Evolutionary conservation across 257 asterid species (phyloP).

Genomic region (Solanum etuberosum): DNA sequence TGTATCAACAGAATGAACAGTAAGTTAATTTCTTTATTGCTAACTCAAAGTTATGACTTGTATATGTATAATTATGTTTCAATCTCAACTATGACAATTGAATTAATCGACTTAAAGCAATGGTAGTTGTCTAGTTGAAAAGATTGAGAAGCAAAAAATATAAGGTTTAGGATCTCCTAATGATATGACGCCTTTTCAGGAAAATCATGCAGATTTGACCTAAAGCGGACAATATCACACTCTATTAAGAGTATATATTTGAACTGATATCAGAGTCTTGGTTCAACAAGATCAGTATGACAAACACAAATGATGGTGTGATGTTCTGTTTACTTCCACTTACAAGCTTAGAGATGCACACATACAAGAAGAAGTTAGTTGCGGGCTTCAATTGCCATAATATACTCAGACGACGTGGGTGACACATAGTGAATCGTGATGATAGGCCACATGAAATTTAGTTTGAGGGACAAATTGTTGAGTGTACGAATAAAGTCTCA

Average conservation of each 20-base stretch:
- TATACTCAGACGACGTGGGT: not conserved
- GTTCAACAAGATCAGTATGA: not conserved
- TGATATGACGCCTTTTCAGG: accelerated
- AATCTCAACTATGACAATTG: not conserved
- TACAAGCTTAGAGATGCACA: not conserved
- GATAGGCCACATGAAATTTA: not conserved
- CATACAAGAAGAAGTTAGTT: not conserved
- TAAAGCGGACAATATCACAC: not conserved
- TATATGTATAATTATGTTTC: not conserved
- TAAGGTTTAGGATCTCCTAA: not conserved
- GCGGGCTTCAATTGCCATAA: not conserved
- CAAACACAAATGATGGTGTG: not conserved
- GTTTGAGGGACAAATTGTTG: not conserved
- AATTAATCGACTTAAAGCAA: no score
- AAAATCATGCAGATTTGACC: not conserved
- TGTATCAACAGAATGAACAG: no score
- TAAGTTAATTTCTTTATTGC: no score
- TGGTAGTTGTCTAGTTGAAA: not conserved
- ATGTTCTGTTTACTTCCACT: not conserved
- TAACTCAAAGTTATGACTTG: not conserved
- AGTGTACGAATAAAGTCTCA: not conserved
- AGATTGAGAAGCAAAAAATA: no score
- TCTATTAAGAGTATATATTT: no score
- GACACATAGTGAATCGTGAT: not conserved
- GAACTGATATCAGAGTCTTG: accelerated